These are phyloP conservation scores for Carex kokanica DNA, from an alignment of 176 grass and related monocot species.

Conservation along the genomic window DNA sequence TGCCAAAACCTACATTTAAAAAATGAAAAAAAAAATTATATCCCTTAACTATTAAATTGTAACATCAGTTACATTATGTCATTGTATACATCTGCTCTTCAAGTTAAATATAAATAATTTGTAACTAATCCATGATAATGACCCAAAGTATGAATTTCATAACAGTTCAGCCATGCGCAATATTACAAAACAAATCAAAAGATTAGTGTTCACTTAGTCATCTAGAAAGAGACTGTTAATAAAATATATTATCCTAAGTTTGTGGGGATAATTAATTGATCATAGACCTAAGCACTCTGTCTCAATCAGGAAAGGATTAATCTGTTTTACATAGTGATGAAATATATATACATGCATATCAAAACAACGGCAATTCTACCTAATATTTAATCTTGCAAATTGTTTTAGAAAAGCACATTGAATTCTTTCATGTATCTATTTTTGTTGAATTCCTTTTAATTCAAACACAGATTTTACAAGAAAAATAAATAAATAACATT, in stretches of 20 bases:
- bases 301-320: slow-evolving; percentile 6
- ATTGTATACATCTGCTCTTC: background rate
- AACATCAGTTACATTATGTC: background rate
- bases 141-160: background rate
- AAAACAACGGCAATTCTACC: background rate
- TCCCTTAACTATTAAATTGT: background rate
- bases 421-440: background rate
- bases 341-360: background rate
- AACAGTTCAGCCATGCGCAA: background rate
- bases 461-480: background rate
- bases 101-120: background rate
- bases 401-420: no score
- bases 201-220: background rate
- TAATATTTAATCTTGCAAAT: background rate
- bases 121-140: slow-evolving; percentile 10
- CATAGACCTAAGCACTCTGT: slow-evolving; percentile 2
- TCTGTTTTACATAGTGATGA: background rate
- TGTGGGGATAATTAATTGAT: background rate
- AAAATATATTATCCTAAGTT: slow-evolving; percentile 4
- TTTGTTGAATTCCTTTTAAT: background rate
- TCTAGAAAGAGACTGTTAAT: background rate
- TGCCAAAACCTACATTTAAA: slow-evolving; percentile 65
- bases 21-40: background rate
- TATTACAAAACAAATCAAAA: background rate
- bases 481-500: background rate